phyloP scores from a whole-genome alignment of 768 basidiomycete species.

The Lepiota subincarnata region DNA sequence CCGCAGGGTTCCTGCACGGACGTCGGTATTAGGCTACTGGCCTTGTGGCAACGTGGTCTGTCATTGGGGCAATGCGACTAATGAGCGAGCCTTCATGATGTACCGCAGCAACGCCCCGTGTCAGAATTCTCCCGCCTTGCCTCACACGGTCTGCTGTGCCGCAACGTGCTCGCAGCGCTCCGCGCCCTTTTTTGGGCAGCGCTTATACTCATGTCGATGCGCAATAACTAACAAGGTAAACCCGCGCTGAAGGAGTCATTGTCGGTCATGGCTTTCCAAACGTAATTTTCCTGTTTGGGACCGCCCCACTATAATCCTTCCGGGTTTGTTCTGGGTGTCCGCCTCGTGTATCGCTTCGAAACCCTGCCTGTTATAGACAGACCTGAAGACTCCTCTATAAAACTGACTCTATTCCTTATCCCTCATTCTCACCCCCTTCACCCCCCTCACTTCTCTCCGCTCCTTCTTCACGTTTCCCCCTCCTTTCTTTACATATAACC shows the following conservation, averaged over 20 bases:
- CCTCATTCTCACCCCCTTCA: background rate
- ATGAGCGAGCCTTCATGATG: background rate
- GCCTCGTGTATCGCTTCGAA: conserved; percentile 12
- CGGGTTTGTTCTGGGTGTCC: conserved; percentile 4
- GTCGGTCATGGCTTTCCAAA: conserved; percentile 2
- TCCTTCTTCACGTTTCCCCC: background rate
- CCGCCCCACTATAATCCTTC: background rate
- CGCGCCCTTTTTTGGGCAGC: background rate
- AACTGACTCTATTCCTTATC: background rate
- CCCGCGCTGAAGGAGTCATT: conserved; percentile 1
- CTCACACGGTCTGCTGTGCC: conserved; percentile 3
- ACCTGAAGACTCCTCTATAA: conserved; percentile 5
- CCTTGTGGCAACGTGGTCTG: background rate
- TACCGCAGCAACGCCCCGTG: conserved; percentile 6
- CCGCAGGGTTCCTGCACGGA: too few species aligned
- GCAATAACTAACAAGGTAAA: background rate
- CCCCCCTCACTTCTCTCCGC: background rate
- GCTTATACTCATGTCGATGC: background rate
- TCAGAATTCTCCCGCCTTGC: conserved; percentile 5
- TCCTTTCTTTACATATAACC: background rate
- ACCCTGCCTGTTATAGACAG: conserved; percentile 6
- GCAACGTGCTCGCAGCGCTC: background rate
- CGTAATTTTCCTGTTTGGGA: conserved; percentile 11
- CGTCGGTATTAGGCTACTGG: too few species aligned
- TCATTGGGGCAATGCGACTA: background rate